Base-by-base conservation (phyloP, 345 rosid genomes). In the Lepidium didymum region DNA sequence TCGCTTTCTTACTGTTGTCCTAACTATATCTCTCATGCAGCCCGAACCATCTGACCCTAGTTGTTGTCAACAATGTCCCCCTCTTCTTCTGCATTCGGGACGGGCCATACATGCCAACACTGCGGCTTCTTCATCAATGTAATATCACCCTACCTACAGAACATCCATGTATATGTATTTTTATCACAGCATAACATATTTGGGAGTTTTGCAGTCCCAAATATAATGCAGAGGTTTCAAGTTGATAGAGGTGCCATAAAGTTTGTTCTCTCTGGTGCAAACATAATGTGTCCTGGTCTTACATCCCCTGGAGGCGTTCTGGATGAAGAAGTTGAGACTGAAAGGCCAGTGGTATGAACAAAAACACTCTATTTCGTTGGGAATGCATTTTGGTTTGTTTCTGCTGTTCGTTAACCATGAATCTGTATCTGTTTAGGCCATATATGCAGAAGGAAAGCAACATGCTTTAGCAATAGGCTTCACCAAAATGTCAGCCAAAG, bases 201-300 rank as follows among this genome's bases (percentile, higher is more conserved):
- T 68, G 16, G 35, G 49, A 49, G 19, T 81, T 76, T 60, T 62
- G 78, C 74, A 75, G 78, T 68, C 85, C 99, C 99, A 33, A 80
- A 83, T 54, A 87, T 95, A 79, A 95, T 95, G 98, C 86, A 86
- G 77, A 89, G 89, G 76, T 76, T 95, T 58, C 98, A 89, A 79
- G 99, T 95, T 36, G 99, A 91, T 69, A 85, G 99, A 58, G 99
- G 98, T 62, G 99, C 99, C 6, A 91, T 95, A 68, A 95, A 72
- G 79, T 91, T 87, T 80, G 97, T 95, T 31, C 87, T 95, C 65
- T 74, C 99, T 78, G 98, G 99, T 74, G 99, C 98, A 74, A 95
- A 95, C 82, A 91, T 95, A 73, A 95, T 91, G 98, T 91, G 99
- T 56, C 98, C 98, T 81, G 99, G 99, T 73, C 99, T 91, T 51